phyloP scores from a whole-genome alignment of 306 rosid species.

The Morella rubra region DNA sequence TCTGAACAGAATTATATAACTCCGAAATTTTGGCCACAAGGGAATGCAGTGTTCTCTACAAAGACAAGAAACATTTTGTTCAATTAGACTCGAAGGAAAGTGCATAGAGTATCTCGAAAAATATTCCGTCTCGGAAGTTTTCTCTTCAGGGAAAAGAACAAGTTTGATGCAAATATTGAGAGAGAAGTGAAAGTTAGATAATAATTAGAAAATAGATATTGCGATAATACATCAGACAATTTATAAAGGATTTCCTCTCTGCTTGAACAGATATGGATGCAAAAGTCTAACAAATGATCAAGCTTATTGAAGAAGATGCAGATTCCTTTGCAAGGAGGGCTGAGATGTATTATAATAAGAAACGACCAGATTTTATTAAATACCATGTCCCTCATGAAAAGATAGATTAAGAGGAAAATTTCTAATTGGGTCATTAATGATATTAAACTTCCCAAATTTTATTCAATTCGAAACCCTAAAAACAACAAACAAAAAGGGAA shows the following conservation, averaged over 20 bases:
- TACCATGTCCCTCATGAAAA: too few species aligned
- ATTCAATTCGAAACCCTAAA: too few species aligned
- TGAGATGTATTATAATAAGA: constrained; percentile 94
- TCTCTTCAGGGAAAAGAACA: background rate
- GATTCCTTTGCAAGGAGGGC: constrained; percentile 99
- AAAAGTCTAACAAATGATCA: constrained; percentile 97
- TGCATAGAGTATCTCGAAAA: background rate
- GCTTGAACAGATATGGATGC: constrained; percentile 81
- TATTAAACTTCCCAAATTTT: too few species aligned
- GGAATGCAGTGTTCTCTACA: constrained; percentile 66
- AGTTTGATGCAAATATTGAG: background rate
- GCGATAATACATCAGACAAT: too few species aligned
- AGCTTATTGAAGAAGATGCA: constrained; percentile 96
- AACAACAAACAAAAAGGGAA: too few species aligned
- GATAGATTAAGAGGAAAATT: too few species aligned
- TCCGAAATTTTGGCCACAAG: constrained; percentile 52
- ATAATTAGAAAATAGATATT: background rate
- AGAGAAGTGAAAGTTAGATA: background rate
- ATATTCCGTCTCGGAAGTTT: background rate
- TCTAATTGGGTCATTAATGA: too few species aligned
- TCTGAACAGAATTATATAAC: constrained; percentile 56
- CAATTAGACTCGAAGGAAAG: background rate
- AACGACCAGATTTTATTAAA: constrained; percentile 99
- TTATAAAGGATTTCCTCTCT: constrained; percentile 10
- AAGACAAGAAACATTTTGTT: constrained; percentile 7